A percentile compares a stretch with the other conserved stretches of the same genome.
phyloP scores from a whole-genome alignment of 177 flowering plant species.

The Vitis hybrid region DNA sequence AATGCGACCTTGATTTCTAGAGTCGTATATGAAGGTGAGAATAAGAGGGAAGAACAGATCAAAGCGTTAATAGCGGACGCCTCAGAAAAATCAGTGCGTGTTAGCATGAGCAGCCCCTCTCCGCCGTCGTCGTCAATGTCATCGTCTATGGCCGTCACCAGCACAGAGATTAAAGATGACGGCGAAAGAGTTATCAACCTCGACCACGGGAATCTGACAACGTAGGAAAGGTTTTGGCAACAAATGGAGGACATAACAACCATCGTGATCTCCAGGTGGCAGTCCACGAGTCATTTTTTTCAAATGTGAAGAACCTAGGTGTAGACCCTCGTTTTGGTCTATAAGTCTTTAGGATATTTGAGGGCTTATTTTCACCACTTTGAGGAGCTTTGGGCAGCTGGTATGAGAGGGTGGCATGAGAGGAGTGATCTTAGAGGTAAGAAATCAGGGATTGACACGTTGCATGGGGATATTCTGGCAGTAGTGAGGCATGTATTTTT shows the following conservation, averaged over 20 bases:
- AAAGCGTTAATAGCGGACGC: background rate
- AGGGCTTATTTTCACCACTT: too few species aligned
- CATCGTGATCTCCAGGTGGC: constrained; percentile 54
- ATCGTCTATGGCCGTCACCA: background rate
- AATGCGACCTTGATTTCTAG: constrained; percentile 38
- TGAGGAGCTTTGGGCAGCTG: too few species aligned
- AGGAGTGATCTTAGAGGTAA: too few species aligned
- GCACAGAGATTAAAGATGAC: constrained; percentile 8
- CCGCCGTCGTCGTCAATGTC: background rate
- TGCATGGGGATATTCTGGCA: too few species aligned
- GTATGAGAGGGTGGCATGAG: too few species aligned
- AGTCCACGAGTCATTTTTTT: constrained; percentile 67
- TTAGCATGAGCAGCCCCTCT: background rate
- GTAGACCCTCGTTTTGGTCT: too few species aligned
- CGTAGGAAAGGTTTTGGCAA: constrained; percentile 73
- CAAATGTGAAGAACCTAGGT: constrained; percentile 51
- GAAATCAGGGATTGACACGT: too few species aligned
- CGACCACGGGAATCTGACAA: constrained; percentile 84
- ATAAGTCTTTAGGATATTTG: too few species aligned
- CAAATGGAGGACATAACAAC: constrained; percentile 49
- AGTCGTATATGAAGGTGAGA: constrained; percentile 15
- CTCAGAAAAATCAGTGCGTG: constrained; percentile 6
- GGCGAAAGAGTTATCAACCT: constrained; percentile 41
- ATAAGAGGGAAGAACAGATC: background rate
- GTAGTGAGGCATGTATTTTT: too few species aligned